Base-by-base conservation (phyloP, 768 basidiomycete species). In the Amanita subjunquillea region DNA sequence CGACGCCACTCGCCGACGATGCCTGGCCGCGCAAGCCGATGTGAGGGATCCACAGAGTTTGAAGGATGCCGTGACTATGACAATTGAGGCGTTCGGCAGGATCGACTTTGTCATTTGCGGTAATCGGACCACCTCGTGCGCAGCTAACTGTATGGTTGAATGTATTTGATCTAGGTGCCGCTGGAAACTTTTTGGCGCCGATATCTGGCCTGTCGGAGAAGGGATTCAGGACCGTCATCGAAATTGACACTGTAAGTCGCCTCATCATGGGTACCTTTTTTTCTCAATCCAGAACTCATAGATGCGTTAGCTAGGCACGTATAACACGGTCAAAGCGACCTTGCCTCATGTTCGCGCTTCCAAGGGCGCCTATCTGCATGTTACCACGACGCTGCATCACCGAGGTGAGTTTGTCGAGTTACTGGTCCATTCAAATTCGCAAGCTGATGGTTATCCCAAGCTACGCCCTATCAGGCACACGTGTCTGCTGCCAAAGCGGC, bases 91-190 rank as follows among this genome's bases (percentile, higher is more conserved):
- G 58, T 93, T 87, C 62, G 93, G 94, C 0, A 75, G 75, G 57
- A 91, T 99, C 54, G 94, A 99, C 69, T 95, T 90, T 63, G 94
- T 97, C 48, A 89, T 97, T 51, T 92, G 91, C 63, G 92, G 92
- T 88, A 65, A 53, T 75, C 68, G 2, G 15, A 3, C 6, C 27
- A 3, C 6, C 27, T 46, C 34, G 27, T 34, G 17, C 43, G n/a
- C 41, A 6, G n/a, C 32, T 32, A 6, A 29, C 6, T 17, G 22
- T 23, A 4, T 39, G 20, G 8, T 15, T 55, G 45, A 51, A 44
- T 22, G 32, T 53, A 29, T 13, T 37, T 17, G 43, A 15, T 27
- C 25, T 62, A 92, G 91, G 91, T 56, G 93, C 93, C 39, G 95
- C 95, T 54, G 95, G 95, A 2, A 99, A 98, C 71, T 99, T 97